Conservation (phyloP, 1,284 basidiomycete genomes). For the Trametes pubescens region DNA sequence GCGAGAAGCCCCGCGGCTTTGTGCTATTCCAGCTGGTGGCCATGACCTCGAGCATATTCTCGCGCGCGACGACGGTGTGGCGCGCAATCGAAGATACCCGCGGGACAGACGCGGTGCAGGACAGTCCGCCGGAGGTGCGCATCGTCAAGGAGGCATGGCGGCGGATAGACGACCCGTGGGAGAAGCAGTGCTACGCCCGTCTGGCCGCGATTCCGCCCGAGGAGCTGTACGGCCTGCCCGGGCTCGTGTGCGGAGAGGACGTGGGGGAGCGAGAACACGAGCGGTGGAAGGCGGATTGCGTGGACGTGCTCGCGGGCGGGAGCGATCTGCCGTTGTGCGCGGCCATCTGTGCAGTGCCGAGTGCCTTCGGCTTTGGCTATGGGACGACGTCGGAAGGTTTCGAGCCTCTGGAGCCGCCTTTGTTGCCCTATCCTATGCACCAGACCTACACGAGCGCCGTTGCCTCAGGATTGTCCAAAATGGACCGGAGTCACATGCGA, state of each 20-base stretch:
- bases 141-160: constrained; percentile 26
- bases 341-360: background rate
- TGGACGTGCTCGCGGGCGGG: no score
- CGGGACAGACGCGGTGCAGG: background rate
- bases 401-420: background rate
- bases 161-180: background rate
- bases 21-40: constrained; percentile 4
- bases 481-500: constrained; percentile 29
- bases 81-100: constrained; percentile 8
- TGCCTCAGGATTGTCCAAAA: background rate
- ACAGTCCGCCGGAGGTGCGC: background rate
- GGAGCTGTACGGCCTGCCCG: constrained; percentile 5
- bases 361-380: background rate
- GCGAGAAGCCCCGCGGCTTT: background rate
- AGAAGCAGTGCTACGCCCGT: background rate
- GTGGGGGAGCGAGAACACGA: constrained; percentile 10
- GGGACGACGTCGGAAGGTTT: background rate
- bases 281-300: background rate
- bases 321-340: background rate
- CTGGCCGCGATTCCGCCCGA: constrained; percentile 4
- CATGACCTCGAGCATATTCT: constrained; percentile 15
- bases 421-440: background rate
- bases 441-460: background rate
- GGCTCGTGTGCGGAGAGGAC: constrained; percentile 17
- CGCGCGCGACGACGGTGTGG: constrained; percentile 17